Evolutionary conservation across 495 filamentous ascomycete genomes (phyloP).

Genomic region (Trichoderma erinaceum): DNA sequence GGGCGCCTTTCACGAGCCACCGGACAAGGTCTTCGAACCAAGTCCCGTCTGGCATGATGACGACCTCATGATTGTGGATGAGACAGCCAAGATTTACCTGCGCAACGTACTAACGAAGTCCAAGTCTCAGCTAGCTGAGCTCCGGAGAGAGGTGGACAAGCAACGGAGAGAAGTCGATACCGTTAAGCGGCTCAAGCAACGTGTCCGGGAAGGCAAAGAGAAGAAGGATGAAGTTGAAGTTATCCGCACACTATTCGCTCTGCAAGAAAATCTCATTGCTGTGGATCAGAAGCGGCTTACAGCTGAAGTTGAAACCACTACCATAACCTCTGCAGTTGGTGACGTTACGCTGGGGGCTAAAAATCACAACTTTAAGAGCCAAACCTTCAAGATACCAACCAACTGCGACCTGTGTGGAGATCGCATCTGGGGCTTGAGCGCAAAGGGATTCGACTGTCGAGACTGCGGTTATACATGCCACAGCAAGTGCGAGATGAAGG

Average conservation of each 20-base stretch:
- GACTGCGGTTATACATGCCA: conserved; percentile 98
- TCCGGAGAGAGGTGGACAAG: conserved; percentile 74
- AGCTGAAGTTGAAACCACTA: conserved; percentile 85
- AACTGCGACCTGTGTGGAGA: conserved; percentile 97
- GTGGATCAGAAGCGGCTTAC: conserved; percentile 79
- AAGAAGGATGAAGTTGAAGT: conserved; percentile 77
- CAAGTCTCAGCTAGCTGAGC: conserved; percentile 69
- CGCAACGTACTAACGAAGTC: conserved; percentile 88
- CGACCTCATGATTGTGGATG: conserved; percentile 72
- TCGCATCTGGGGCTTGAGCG: conserved; percentile 90
- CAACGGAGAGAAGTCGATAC: conserved; percentile 77
- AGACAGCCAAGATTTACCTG: conserved; percentile 79
- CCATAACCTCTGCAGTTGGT: conserved; percentile 78
- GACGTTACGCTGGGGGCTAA: conserved; percentile 86
- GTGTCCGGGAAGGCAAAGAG: conserved; percentile 72
- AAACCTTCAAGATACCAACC: conserved; percentile 97
- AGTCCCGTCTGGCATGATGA: conserved; percentile 98
- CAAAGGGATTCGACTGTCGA: conserved; percentile 90
- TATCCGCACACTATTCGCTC: conserved; percentile 64
- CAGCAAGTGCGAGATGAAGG: conserved; percentile 98
- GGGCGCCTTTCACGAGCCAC: conserved; percentile 70
- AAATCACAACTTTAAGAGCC: conserved; percentile 92
- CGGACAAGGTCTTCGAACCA: conserved; percentile 81
- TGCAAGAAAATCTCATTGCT: conserved; percentile 80
- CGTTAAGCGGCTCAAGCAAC: conserved; percentile 63